phyloP scores from a whole-genome alignment of 1,139 yeast genomes.

The Yamadazyma epiphylla region DNA sequence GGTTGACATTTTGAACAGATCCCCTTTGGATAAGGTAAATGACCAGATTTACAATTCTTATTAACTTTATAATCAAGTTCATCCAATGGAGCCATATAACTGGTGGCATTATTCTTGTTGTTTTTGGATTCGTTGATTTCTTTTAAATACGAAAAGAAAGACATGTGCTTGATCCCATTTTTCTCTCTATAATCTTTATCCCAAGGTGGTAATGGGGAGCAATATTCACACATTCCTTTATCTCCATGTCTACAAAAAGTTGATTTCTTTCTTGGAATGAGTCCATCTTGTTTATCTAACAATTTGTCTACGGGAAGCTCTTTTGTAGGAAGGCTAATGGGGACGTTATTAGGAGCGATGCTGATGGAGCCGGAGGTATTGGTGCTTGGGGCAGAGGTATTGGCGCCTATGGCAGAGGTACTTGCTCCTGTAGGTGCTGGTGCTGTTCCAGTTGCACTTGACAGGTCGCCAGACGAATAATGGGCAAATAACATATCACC shows the following conservation, averaged over 20 bases:
- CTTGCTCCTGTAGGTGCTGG: neutral
- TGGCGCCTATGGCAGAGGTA: neutral
- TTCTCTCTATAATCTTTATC: constrained; percentile 73
- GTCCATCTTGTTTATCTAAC: constrained; percentile 69
- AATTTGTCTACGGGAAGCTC: constrained; percentile 63
- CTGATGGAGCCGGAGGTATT: neutral
- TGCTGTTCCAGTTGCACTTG: neutral
- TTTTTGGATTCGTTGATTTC: constrained; percentile 69
- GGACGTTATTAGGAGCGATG: constrained; percentile 3
- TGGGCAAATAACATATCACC: constrained; percentile 79
- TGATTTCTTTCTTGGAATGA: constrained; percentile 62
- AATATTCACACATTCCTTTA: constrained; percentile 96
- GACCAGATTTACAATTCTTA: constrained; percentile 70
- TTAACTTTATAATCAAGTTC: constrained; percentile 68
- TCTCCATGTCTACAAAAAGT: constrained; percentile 81
- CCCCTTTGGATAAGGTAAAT: constrained; percentile 90
- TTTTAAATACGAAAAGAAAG: constrained; percentile 80
- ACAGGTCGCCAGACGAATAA: constrained; percentile 21
- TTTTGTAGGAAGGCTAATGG: constrained; percentile 12
- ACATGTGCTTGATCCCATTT: constrained; percentile 79
- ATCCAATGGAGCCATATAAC: constrained; percentile 77
- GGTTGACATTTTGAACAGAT: constrained; percentile 98
- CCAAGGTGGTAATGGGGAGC: constrained; percentile 95
- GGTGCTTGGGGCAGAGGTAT: too few relatives aligned
- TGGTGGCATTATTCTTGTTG: constrained; percentile 52